These are phyloP conservation scores for Podosphaera fusca DNA, from an alignment of 2,329 filamentous ascomycete species.

Conservation along the genomic window DNA sequence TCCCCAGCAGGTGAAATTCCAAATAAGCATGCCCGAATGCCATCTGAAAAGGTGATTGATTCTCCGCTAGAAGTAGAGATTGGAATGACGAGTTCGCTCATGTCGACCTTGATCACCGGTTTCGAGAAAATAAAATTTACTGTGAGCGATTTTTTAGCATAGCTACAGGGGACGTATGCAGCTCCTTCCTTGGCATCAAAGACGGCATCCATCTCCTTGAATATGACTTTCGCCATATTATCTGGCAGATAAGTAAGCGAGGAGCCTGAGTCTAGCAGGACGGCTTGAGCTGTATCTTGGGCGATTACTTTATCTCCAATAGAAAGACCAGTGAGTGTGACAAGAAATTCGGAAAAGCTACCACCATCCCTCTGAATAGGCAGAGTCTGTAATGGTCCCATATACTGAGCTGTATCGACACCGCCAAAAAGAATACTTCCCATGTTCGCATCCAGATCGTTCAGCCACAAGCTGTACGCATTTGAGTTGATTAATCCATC, in stretches of 20 bases:
- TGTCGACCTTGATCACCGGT: constrained; percentile 28
- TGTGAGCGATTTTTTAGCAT: constrained; percentile 20
- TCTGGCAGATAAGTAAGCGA: constrained; percentile 44
- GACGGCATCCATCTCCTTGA: constrained; percentile 31
- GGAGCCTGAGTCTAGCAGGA: constrained; percentile 49
- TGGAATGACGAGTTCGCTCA: constrained; percentile 36
- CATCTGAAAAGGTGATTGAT: constrained; percentile 28
- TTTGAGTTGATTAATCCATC: constrained; percentile 38
- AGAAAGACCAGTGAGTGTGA: constrained; percentile 40
- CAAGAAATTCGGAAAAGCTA: constrained; percentile 36
- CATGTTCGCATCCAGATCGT: constrained; percentile 40
- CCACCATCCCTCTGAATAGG: constrained; percentile 35
- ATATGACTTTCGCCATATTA: constrained; percentile 28
- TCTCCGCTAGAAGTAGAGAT: constrained; percentile 22
- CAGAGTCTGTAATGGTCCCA: constrained; percentile 38
- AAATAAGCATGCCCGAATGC: constrained; percentile 37
- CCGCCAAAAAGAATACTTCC: constrained; percentile 57
- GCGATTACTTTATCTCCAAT: constrained; percentile 22
- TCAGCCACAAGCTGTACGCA: constrained; percentile 54
- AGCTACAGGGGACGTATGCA: constrained; percentile 38
- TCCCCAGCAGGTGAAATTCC: constrained; percentile 36
- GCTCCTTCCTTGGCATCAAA: constrained; percentile 29
- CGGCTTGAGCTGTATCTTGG: constrained; percentile 30
- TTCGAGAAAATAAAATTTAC: constrained; percentile 32
- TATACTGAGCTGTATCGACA: constrained; percentile 42